Conservation (phyloP, 2,329 filamentous ascomycete species). For the Hypoxylon sp. region DNA sequence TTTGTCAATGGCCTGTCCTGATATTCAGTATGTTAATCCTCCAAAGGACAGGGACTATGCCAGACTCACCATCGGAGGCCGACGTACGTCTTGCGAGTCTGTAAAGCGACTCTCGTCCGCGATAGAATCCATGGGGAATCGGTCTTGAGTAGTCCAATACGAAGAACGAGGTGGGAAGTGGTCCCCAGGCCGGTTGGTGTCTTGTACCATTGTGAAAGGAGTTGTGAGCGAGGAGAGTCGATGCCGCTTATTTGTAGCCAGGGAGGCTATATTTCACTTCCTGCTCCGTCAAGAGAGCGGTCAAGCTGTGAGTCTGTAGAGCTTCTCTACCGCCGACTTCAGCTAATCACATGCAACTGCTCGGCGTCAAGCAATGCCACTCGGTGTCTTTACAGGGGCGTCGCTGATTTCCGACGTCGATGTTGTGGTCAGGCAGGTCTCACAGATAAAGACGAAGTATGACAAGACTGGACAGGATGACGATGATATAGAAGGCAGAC, state of each 20-base stretch:
- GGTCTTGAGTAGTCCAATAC: slow-evolving; percentile 43
- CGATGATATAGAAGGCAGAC: slow-evolving; percentile 21
- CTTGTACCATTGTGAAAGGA: slow-evolving; percentile 49
- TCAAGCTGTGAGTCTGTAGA: slow-evolving; percentile 20
- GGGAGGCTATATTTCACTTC: slow-evolving; percentile 13
- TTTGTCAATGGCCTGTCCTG: slow-evolving; percentile 57
- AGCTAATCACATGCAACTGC: slow-evolving; percentile 28
- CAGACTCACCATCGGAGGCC: slow-evolving; percentile 50
- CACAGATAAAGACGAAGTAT: slow-evolving; percentile 21
- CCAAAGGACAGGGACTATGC: background rate
- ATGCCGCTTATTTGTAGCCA: slow-evolving; percentile 19
- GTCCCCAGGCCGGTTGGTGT: slow-evolving; percentile 50
- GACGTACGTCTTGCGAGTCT: slow-evolving; percentile 48
- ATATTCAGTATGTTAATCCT: slow-evolving; percentile 26
- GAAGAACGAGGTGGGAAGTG: slow-evolving; percentile 46
- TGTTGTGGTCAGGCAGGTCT: slow-evolving; percentile 25
- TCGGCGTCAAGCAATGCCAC: slow-evolving; percentile 5
- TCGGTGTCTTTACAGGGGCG: slow-evolving; percentile 17
- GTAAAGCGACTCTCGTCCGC: slow-evolving; percentile 48
- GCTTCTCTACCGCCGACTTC: slow-evolving; percentile 17
- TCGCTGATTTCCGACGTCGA: slow-evolving; percentile 29
- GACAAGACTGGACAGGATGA: slow-evolving; percentile 20
- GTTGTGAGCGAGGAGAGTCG: slow-evolving; percentile 5
- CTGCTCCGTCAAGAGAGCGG: background rate
- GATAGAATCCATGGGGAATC: slow-evolving; percentile 36